Evolutionary conservation across 1,284 basidiomycete genomes (phyloP).

Genomic region (Ustilago sp.): DNA sequence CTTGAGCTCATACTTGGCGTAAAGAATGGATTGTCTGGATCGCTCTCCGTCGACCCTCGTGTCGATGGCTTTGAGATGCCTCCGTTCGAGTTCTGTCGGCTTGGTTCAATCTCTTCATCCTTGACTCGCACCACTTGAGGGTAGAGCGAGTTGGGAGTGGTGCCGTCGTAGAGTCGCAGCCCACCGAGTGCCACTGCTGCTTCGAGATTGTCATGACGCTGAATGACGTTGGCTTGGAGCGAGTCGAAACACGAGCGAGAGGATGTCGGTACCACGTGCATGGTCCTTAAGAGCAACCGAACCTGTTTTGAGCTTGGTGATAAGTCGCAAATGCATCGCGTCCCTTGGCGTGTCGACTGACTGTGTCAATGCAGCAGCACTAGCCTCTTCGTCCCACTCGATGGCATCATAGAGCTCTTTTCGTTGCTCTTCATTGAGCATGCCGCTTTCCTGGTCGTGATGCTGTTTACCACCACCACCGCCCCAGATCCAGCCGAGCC

Average conservation of each 20-base stretch:
- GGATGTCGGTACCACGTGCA: constrained; percentile 75
- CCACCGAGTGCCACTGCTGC: constrained; percentile 86
- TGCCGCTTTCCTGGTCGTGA: constrained; percentile 69
- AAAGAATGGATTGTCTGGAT: constrained; percentile 84
- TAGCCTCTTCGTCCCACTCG: constrained; percentile 79
- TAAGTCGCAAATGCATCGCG: constrained; percentile 82
- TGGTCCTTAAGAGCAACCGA: constrained; percentile 64
- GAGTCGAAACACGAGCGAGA: constrained; percentile 90
- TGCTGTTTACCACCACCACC: constrained; percentile 41
- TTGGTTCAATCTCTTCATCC: constrained; percentile 70
- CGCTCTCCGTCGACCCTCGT: constrained; percentile 65
- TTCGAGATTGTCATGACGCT: constrained; percentile 87
- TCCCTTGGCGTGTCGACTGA: constrained; percentile 76
- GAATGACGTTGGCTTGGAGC: constrained; percentile 85
- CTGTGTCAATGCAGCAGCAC: constrained; percentile 46
- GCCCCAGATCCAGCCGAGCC: constrained; percentile 69
- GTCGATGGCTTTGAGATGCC: constrained; percentile 56
- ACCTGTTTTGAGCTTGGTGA: constrained; percentile 72
- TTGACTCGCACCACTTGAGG: constrained; percentile 95
- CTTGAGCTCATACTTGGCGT: constrained; percentile 89
- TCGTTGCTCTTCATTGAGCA: constrained; percentile 91
- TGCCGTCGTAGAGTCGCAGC: constrained; percentile 91
- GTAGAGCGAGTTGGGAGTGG: constrained; percentile 83
- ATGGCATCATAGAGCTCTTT: constrained; percentile 92
- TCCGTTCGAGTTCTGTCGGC: constrained; percentile 40